A percentile compares a stretch with the other conserved stretches of the same genome.
Conservation (phyloP, 2,329 filamentous ascomycete species). For the Apiospora hydei region DNA sequence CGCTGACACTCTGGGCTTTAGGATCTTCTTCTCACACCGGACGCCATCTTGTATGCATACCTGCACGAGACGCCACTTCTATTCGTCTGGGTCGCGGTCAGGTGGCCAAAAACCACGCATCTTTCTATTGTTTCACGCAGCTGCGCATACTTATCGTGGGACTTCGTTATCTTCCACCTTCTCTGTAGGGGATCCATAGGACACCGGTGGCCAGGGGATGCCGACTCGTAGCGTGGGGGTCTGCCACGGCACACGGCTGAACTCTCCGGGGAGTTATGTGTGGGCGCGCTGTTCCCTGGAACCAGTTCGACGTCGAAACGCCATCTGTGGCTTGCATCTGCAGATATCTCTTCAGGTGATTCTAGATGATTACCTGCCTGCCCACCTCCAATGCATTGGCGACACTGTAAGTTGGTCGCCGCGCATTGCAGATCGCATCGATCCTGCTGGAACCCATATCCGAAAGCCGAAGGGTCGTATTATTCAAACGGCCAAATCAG, state of each 20-base stretch:
- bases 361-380: constrained; percentile 18
- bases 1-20: neutral
- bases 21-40: neutral
- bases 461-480: constrained; percentile 3
- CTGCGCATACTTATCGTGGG: neutral
- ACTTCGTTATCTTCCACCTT: constrained; percentile 3
- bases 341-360: neutral
- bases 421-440: constrained; percentile 12
- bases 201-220: neutral
- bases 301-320: neutral
- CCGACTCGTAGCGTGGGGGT: neutral
- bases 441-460: neutral
- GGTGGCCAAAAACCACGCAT: neutral
- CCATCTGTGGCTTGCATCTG: constrained; percentile 12
- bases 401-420: neutral
- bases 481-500: neutral
- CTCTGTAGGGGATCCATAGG: neutral
- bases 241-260: neutral
- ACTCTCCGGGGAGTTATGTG: neutral
- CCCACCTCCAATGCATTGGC: neutral
- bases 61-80: neutral
- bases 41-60: neutral
- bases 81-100: neutral
- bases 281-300: neutral
- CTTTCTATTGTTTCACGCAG: neutral